Percentiles rank a stretch among this genome's conserved stretches.
Conservation (phyloP, 345 rosid genomes). For the Eucalyptus curtisii region DNA sequence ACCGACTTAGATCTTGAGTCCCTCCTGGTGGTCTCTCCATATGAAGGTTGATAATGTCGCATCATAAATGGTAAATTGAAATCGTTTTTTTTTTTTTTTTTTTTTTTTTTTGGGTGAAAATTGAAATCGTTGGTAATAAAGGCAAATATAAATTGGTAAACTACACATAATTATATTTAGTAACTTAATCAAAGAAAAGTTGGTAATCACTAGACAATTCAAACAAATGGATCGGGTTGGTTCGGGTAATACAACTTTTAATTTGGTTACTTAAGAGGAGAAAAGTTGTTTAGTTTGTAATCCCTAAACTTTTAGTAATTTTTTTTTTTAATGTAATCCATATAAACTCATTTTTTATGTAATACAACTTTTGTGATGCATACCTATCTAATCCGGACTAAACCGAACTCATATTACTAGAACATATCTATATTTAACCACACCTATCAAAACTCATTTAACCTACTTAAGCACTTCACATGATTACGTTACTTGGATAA, state of each 20-base stretch:
- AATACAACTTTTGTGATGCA: not conserved
- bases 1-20: not conserved
- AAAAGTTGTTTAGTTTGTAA: not conserved
- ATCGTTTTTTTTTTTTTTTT: too few species aligned
- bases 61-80: not conserved
- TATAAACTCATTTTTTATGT: not conserved
- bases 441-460: not conserved
- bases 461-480: not conserved
- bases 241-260: not conserved
- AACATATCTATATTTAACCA: not conserved
- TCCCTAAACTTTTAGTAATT: not conserved
- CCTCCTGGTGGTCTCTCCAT: not conserved
- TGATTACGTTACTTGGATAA: not conserved
- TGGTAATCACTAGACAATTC: not conserved
- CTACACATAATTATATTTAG: too few species aligned
- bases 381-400: accelerated
- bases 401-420: not conserved
- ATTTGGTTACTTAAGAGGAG: not conserved
- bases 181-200: not conserved
- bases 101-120: too few species aligned
- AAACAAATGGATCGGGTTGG: too few species aligned
- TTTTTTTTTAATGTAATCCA: not conserved
- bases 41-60: not conserved
- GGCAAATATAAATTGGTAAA: not conserved
- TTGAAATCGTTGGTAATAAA: not conserved